These are phyloP conservation scores for Saccharomyces cerevisiae DNA, from an alignment of 805 yeast genomes.

Conservation along the genomic window DNA sequence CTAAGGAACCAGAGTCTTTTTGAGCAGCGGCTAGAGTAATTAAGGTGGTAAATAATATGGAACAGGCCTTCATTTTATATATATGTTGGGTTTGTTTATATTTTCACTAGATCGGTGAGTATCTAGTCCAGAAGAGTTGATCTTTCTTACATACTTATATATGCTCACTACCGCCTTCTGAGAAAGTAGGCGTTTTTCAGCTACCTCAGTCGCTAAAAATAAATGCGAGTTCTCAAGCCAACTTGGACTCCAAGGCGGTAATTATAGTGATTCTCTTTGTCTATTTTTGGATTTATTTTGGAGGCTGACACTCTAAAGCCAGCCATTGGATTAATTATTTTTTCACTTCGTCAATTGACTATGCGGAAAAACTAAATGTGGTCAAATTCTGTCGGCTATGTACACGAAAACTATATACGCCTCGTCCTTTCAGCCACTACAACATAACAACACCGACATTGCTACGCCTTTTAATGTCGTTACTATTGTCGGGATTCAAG, in stretches of 20 bases:
- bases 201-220: not conserved
- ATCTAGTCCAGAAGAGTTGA: not conserved
- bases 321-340: not conserved
- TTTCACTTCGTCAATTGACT: not conserved
- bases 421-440: slow-evolving; percentile 19
- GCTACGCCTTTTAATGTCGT: slow-evolving; percentile 50
- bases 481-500: slow-evolving; percentile 45
- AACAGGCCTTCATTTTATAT: not conserved
- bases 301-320: not conserved
- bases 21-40: not conserved
- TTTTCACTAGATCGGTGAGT: not conserved
- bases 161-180: not conserved
- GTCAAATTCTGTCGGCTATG: not conserved
- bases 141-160: not conserved
- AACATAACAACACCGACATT: slow-evolving; percentile 89
- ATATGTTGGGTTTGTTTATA: not conserved
- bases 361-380: not conserved
- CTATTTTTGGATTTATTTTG: not conserved
- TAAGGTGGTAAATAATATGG: not conserved
- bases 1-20: slow-evolving; percentile 1
- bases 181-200: not conserved
- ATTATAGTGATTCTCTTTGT: not conserved
- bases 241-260: not conserved
- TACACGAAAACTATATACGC: not conserved
- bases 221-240: not conserved